phyloP scores from a whole-genome alignment of 345 rosid genomes.

The Syzygium oleosum region DNA sequence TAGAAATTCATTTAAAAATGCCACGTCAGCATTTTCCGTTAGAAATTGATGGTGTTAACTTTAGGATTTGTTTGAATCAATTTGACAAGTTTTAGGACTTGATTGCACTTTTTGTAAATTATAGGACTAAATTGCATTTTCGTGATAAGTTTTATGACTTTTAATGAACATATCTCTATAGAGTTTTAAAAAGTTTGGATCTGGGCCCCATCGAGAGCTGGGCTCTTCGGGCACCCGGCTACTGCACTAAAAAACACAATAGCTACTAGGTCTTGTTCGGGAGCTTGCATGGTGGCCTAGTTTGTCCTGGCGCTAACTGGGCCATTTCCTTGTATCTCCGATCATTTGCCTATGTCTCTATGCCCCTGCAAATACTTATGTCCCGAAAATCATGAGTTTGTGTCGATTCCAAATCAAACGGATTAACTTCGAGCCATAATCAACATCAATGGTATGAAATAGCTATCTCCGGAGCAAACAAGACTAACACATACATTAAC shows the following conservation, averaged over 20 bases:
- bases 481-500: not conserved
- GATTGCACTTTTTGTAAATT: too few species aligned
- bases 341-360: not conserved
- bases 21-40: too few species aligned
- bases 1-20: too few species aligned
- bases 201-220: too few species aligned
- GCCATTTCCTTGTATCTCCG: not conserved
- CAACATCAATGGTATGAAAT: not conserved
- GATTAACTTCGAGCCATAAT: not conserved
- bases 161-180: too few species aligned
- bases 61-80: too few species aligned
- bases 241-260: not conserved
- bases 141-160: too few species aligned
- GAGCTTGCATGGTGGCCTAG: not conserved
- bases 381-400: not conserved
- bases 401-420: not conserved
- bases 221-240: too few species aligned
- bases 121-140: too few species aligned
- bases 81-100: too few species aligned
- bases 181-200: too few species aligned
- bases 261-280: not conserved
- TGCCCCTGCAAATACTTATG: not conserved
- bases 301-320: not conserved
- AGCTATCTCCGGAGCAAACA: not conserved
- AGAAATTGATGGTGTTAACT: too few species aligned